Evolutionary conservation across 805 yeast species (phyloP), one percentile per base, ranked within the genome.

Genomic region (Nakazawaea ishiwadae): DNA sequence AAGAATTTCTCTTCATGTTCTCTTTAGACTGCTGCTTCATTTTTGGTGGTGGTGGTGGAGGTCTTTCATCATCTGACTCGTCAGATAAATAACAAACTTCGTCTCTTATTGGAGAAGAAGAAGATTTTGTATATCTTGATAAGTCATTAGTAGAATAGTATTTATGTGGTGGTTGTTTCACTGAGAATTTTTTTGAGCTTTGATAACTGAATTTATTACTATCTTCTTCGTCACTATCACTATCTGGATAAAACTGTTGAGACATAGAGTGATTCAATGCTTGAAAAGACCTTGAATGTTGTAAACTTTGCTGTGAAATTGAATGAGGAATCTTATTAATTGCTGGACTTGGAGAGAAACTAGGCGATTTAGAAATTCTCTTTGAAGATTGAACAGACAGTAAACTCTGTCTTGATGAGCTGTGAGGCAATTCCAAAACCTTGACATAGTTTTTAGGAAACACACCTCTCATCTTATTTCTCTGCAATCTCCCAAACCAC

Each of bases 391-490:
- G n/a, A n/a, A n/a, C n/a, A n/a, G 42, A 42, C 28, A 41, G 31
- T 18, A 49, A 35, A 42, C 54, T 55, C 24, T 42, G 40, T 29
- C 52, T 47, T 4, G 60, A 55, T 1, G 45, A 39, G 5, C 51
- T 46, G 11, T 45, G 48, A 5, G 41, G 45, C 8, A 52, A 31
- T 51, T 71, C 73, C 37, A 81, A 51, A 15, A 79, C 54, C 44
- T 77, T 79, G 5, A 89, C 97, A 56, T 82, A 90, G 53, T 90
- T 91, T 30, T 82, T 73, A 1, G 99, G 98, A 54, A 93, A 93
- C 35, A 78, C 69, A 0, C 99, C 99, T 29, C 79, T 77, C 51
- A 86, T 77, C 47, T 80, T 85, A 62, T 87, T 89, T 55, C 98
- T 71, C 49, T 79, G 65, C 42, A 91, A 71, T 46, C 73, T 69